phyloP scores from a whole-genome alignment of 768 basidiomycete species.

The Suillus clintonianus region DNA sequence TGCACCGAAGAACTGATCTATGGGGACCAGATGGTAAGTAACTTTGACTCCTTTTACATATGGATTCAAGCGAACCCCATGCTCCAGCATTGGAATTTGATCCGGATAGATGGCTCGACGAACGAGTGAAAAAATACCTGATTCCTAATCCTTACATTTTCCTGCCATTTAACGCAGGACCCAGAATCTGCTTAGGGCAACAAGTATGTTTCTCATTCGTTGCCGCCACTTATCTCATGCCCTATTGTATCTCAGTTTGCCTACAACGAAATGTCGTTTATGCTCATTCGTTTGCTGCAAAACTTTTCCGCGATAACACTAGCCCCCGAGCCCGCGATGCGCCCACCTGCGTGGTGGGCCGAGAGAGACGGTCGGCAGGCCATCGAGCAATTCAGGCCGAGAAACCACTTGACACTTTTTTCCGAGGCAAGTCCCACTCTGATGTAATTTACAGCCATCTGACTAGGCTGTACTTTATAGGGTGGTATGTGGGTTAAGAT shows the following conservation, averaged over 20 bases:
- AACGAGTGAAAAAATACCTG: slow-evolving; percentile 34
- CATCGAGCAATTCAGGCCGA: slow-evolving; percentile 27
- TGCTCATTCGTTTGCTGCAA: slow-evolving; percentile 32
- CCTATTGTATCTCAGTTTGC: slow-evolving; percentile 29
- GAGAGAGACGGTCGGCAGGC: slow-evolving; percentile 23
- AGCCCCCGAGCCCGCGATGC: slow-evolving; percentile 20
- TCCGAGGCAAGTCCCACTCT: slow-evolving; percentile 33
- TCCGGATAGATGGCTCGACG: slow-evolving; percentile 43
- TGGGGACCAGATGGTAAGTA: slow-evolving; percentile 38
- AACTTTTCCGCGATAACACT: slow-evolving; percentile 24
- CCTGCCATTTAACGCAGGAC: slow-evolving; percentile 44
- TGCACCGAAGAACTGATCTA: slow-evolving; percentile 39
- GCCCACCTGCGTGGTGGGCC: slow-evolving; percentile 31
- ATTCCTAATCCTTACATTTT: slow-evolving; percentile 44
- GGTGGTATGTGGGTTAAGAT: slow-evolving; percentile 51
- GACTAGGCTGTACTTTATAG: slow-evolving; percentile 19
- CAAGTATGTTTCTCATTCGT: slow-evolving; percentile 29
- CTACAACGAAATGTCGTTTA: slow-evolving; percentile 36
- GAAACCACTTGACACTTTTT: slow-evolving; percentile 33
- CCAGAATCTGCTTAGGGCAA: slow-evolving; percentile 39
- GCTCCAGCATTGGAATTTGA: slow-evolving; percentile 33
- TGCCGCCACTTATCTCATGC: slow-evolving; percentile 3
- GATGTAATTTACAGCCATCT: neutral
- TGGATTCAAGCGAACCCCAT: neutral
- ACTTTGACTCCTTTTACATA: neutral